A percentile compares a stretch with the other conserved stretches of the same genome.
These are phyloP conservation scores for Acer saccharum DNA, from an alignment of 345 rosid genomes.

Conservation along the genomic window DNA sequence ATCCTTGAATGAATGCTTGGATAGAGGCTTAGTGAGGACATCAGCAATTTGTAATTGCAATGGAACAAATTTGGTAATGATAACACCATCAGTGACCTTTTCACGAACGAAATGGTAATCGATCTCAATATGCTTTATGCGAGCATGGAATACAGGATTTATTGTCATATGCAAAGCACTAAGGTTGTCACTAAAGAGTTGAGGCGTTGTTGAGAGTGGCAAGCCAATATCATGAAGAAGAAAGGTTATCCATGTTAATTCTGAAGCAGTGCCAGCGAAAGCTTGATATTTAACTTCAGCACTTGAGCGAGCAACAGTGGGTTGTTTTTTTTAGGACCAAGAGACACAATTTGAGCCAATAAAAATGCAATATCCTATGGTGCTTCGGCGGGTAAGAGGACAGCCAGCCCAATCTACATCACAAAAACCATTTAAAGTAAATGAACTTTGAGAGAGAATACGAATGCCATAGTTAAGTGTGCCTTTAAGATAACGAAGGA, in stretches of 20 bases:
- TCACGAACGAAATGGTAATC: background rate
- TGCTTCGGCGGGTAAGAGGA: background rate
- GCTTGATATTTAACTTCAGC: background rate
- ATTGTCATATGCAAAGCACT: background rate
- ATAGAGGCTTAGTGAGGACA: too few relatives aligned
- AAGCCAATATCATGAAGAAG: background rate
- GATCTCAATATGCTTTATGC: background rate
- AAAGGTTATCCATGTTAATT: background rate
- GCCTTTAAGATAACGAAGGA: background rate
- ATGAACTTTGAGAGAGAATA: background rate
- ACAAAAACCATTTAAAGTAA: background rate
- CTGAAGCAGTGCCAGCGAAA: background rate
- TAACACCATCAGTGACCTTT: background rate
- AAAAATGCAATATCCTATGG: background rate
- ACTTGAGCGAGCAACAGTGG: too few relatives aligned
- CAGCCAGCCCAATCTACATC: background rate
- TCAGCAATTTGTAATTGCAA: too few relatives aligned
- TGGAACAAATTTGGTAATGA: background rate
- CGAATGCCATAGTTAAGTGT: background rate
- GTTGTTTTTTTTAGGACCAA: background rate
- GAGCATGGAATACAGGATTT: background rate
- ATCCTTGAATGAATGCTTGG: too few relatives aligned
- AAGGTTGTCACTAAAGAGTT: background rate
- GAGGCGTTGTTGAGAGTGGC: background rate
- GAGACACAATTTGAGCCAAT: background rate